Base-by-base conservation (phyloP, 1,139 yeast genomes). In the Cylindricascospora bacillispora region DNA sequence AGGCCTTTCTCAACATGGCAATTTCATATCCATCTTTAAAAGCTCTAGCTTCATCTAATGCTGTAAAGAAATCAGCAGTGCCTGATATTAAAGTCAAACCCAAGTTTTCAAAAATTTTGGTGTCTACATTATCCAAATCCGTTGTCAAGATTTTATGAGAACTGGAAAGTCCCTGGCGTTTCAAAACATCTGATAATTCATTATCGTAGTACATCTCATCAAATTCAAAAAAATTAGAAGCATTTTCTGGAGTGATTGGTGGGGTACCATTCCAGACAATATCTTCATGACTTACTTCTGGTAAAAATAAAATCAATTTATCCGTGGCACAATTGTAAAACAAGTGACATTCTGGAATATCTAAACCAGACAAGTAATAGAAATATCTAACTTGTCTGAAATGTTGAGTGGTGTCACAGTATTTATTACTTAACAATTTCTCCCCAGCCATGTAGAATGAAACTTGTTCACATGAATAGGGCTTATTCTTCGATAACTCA, bases 261-360 rank as follows among this genome's bases (percentile, higher is more conserved):
- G 98, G 97, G 56, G 78, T 52, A 0, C 98, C 98, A 34, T 92
- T 76, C 97, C 98, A 89, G 86, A 89, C 80, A 28, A 89, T 81
- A 50, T 82, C 95, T 27, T 89, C 97, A 30, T 69, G 59, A 50
- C 85, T 94, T 28, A 86, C 64, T 35, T 79, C 69, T 3, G 97
- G 95, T 31, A 89, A 62, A 49, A 79, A 86, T 27, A 86, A 60
- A 0, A 74, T 71, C 40, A 83, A 63, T 33, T 68, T 62, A 32
- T 78, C 83, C 13, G 55, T 42, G 3, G 46, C 46, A 16, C 75
- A 52, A 27, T 72, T 61, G 48, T 70, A 89, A 16, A 79, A 56
- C 1, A 83, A 68, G 41, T 72, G 80, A 22, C 79, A 65, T 1
- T 89, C 92, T 1, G 93, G 85, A 28, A 81, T 65, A 39, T 79